Conservation (phyloP, 495 filamentous ascomycete genomes). For the Xylaria longipes region DNA sequence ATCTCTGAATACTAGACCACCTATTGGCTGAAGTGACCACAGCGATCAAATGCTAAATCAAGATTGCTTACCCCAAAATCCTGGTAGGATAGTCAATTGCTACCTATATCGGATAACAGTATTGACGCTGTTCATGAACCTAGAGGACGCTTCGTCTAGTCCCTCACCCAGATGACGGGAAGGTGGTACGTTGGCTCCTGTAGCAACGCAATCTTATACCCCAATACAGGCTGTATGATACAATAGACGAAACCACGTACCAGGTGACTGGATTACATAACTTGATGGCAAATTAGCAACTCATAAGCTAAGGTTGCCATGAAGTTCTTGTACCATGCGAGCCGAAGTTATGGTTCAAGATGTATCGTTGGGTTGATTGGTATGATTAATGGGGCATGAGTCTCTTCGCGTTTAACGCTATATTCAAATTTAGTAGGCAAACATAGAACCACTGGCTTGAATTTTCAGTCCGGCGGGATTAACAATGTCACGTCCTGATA, state of each 20-base stretch:
- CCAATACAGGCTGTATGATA: not conserved
- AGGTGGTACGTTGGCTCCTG: not conserved
- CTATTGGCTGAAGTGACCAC: conserved; percentile 4
- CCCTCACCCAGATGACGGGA: not conserved
- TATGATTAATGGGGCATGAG: not conserved
- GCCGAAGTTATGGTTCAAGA: not conserved
- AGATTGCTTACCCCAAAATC: not conserved
- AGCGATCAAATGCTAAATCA: not conserved
- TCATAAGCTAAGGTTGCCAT: not conserved
- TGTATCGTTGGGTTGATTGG: not conserved
- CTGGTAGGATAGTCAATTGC: not conserved
- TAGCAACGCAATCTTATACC: not conserved
- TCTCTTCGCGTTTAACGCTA: not conserved
- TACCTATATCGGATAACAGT: conserved; percentile 7
- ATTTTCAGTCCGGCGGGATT: not conserved
- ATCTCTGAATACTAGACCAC: not conserved
- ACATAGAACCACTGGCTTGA: not conserved
- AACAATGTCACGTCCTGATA: not conserved
- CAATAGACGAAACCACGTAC: not conserved
- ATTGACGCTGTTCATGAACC: not conserved
- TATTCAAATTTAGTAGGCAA: not conserved
- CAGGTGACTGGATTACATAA: not conserved
- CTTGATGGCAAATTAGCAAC: not conserved
- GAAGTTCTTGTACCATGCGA: not conserved
- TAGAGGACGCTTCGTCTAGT: not conserved